Evolutionary conservation across 1,284 basidiomycete species (phyloP).

Genomic region (Sporisorium reilianum): DNA sequence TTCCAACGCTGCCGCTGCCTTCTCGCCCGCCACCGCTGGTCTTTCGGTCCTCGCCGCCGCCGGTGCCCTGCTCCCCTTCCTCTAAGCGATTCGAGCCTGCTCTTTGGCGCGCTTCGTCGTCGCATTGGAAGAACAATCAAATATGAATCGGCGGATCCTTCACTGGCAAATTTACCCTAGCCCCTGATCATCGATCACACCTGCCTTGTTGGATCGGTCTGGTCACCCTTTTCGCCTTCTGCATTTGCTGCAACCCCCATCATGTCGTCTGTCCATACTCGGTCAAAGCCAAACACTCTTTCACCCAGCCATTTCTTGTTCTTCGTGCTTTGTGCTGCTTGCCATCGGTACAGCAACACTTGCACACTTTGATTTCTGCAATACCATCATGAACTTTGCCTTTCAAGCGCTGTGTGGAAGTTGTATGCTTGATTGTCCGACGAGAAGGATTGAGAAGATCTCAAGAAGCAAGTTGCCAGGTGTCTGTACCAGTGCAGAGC

Average conservation of each 20-base stretch:
- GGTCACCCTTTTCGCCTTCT: slow-evolving; percentile 19
- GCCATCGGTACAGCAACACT: background rate
- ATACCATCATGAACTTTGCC: slow-evolving; percentile 36
- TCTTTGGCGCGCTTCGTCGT: background rate
- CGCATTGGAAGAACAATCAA: background rate
- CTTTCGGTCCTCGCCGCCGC: slow-evolving; percentile 42
- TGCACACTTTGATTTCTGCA: slow-evolving; percentile 9
- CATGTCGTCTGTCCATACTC: slow-evolving; percentile 25
- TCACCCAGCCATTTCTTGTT: slow-evolving; percentile 5
- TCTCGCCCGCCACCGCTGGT: slow-evolving; percentile 50
- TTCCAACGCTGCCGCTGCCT: slow-evolving; percentile 37
- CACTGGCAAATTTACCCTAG: slow-evolving; percentile 14
- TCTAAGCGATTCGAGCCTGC: slow-evolving; percentile 18
- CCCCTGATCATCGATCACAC: slow-evolving; percentile 1
- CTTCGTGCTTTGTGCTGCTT: slow-evolving; percentile 6
- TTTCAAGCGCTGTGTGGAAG: background rate
- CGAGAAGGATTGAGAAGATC: background rate
- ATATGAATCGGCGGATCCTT: background rate
- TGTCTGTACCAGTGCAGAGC: background rate
- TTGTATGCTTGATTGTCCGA: background rate
- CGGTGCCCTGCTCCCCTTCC: slow-evolving; percentile 50
- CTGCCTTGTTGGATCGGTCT: slow-evolving; percentile 10
- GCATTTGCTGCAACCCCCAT: background rate
- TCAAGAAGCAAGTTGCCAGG: too few species aligned
- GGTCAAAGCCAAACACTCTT: slow-evolving; percentile 4